A percentile compares a stretch with the other conserved stretches of the same genome.
These are phyloP conservation scores for Globisporangium megalacanthum DNA, from an alignment of 352 stramenopile species.

Conservation along the genomic window DNA sequence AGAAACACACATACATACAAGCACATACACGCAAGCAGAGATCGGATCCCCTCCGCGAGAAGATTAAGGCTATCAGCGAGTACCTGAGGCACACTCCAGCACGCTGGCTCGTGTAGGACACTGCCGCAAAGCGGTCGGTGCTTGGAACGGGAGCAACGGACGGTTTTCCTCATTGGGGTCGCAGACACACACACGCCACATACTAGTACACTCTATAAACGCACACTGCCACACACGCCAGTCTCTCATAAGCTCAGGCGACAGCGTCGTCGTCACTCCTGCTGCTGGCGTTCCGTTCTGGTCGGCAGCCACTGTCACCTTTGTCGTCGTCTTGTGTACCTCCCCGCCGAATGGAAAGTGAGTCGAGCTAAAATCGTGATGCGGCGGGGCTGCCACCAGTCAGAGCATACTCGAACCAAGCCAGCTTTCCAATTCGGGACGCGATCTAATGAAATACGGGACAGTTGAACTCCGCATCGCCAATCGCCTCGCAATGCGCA, in stretches of 20 bases:
- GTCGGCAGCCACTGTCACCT: no score
- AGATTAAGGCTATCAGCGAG: constrained; percentile 69
- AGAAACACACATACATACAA: constrained; percentile 7
- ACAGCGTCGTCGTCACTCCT: background rate
- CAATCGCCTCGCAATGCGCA: background rate
- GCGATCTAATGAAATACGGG: background rate
- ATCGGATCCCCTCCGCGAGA: constrained; percentile 61
- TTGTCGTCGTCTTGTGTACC: background rate
- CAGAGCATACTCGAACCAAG: background rate
- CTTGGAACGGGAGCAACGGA: constrained; percentile 36
- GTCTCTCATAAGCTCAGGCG: background rate
- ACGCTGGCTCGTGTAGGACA: constrained; percentile 20
- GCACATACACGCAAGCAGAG: constrained; percentile 2
- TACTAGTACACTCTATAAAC: background rate
- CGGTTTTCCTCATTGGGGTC: constrained; percentile 43
- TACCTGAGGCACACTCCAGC: constrained; percentile 64
- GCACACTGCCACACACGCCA: background rate
- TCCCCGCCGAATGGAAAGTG: background rate
- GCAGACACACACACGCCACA: background rate
- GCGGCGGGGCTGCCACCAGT: constrained; percentile 3
- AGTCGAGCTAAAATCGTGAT: background rate
- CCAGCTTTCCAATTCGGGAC: background rate
- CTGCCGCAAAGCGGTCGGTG: constrained; percentile 22
- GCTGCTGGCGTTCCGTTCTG: background rate
- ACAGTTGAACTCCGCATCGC: background rate